Evolutionary conservation across 371 early-diverging fungal genomes (phyloP), one percentile per base, ranked within the genome.

Genomic region (Cokeromyces recurvatus): DNA sequence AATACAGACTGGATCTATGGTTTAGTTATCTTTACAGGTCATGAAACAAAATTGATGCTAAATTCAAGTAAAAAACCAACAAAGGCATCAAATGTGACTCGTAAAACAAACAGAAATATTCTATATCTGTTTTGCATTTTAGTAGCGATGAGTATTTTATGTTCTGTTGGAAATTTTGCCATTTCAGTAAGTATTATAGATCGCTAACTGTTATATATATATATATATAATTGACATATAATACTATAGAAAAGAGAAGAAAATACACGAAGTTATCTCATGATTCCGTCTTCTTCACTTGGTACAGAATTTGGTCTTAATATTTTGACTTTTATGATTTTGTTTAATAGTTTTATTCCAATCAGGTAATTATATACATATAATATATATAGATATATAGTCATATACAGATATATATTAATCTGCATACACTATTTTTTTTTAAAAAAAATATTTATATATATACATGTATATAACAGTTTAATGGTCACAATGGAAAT

Each of bases 401-500:
- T n/a, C n/a, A n/a, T n/a, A n/a, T n/a, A n/a, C n/a, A n/a, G n/a
- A n/a, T n/a, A n/a, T n/a, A n/a, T n/a, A n/a, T n/a, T n/a, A n/a
- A n/a, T n/a, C 12, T 16, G 25, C 11, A 15, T 36, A 11, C 1
- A n/a, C n/a, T n/a, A n/a, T n/a, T n/a, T n/a, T n/a, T n/a, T n/a
- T n/a, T n/a, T n/a, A n/a, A n/a, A 22, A n/a, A 3, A 16, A 11
- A 31, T 29, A 32, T 12, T 17, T 25, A 42, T 24, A 25, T 9
- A 19, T 34, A 15, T 29, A 43, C 16, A 32, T n/a, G n/a, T n/a
- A n/a, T n/a, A 6, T 20, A 25, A 5, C 36, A 80, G 86, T 74
- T 77, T 92, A 62, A 87, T 90, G 65, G 90, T 92, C 2, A 91
- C 92, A 12, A 90, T 92, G 92, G 92, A 92, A 52, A 84, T 91